A percentile compares a stretch with the other conserved stretches of the same genome.
Conservation (phyloP, 1,139 yeast genomes). For the Kodamaea fungicola region DNA sequence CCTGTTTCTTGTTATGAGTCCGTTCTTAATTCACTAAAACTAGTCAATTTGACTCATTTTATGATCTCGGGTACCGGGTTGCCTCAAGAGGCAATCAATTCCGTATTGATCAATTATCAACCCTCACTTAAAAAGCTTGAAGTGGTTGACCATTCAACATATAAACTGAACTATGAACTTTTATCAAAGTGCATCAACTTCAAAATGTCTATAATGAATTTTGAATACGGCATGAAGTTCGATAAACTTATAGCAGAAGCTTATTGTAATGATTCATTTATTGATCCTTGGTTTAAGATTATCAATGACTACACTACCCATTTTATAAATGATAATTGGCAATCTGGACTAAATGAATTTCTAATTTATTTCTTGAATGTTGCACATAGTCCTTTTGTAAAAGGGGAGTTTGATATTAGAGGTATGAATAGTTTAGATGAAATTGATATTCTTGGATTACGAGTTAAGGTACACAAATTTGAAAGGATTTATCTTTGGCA, state of each 20-base stretch:
- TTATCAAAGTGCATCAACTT: conserved; percentile 13
- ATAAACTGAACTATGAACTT: conserved; percentile 8
- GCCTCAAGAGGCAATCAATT: background rate
- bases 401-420: conserved; percentile 6
- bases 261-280: conserved; percentile 2
- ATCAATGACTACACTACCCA: conserved; percentile 12
- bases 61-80: conserved; percentile 2
- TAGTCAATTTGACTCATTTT: background rate
- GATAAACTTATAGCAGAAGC: conserved; percentile 8
- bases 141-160: conserved; percentile 2
- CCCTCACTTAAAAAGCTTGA: conserved; percentile 2
- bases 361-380: conserved; percentile 11
- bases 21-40: background rate
- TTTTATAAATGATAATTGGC: conserved; percentile 9
- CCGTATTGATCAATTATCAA: conserved; percentile 1
- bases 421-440: background rate
- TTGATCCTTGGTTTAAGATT: conserved; percentile 2
- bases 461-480: background rate
- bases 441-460: conserved; percentile 6
- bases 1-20: background rate
- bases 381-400: conserved; percentile 13
- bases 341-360: conserved; percentile 10
- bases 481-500: no score
- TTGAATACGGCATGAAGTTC: conserved; percentile 17
- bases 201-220: conserved; percentile 10